These are phyloP conservation scores for Pythium sukuiense DNA, from an alignment of 352 stramenopile species.

Conservation along the genomic window DNA sequence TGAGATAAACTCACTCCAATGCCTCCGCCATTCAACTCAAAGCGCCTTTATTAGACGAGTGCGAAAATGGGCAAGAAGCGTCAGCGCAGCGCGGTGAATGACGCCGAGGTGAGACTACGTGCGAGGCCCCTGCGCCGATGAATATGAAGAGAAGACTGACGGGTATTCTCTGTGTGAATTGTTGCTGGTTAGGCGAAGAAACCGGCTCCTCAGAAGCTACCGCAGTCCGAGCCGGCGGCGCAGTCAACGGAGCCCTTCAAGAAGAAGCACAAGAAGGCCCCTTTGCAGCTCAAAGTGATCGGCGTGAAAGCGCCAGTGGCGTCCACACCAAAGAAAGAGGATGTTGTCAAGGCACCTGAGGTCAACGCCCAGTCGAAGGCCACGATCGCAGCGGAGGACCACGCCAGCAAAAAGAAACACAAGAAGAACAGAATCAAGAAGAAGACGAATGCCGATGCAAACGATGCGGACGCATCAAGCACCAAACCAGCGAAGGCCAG, in stretches of 20 bases:
- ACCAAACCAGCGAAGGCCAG: constrained; percentile 22
- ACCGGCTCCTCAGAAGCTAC: constrained; percentile 1
- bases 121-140: not conserved
- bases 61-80: constrained; percentile 33
- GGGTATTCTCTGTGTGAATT: not conserved
- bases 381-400: not conserved
- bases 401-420: constrained; percentile 30
- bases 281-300: constrained; percentile 34
- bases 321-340: constrained; percentile 26
- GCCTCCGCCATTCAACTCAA: constrained; percentile 26
- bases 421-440: constrained; percentile 66
- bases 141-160: not conserved
- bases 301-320: constrained; percentile 33
- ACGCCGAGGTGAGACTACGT: constrained; percentile 8
- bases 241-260: constrained; percentile 4
- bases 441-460: not conserved
- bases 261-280: constrained; percentile 34
- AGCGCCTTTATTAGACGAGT: constrained; percentile 6
- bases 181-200: not conserved
- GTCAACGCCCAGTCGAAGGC: not conserved
- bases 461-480: not conserved
- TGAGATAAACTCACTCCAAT: constrained; percentile 16
- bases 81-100: constrained; percentile 20
- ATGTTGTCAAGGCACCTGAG: not conserved
- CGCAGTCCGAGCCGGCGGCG: not conserved